Percentiles rank a stretch among this genome's conserved stretches.
phyloP scores from a whole-genome alignment of 805 yeast genomes.

The Candida stauntonica region DNA sequence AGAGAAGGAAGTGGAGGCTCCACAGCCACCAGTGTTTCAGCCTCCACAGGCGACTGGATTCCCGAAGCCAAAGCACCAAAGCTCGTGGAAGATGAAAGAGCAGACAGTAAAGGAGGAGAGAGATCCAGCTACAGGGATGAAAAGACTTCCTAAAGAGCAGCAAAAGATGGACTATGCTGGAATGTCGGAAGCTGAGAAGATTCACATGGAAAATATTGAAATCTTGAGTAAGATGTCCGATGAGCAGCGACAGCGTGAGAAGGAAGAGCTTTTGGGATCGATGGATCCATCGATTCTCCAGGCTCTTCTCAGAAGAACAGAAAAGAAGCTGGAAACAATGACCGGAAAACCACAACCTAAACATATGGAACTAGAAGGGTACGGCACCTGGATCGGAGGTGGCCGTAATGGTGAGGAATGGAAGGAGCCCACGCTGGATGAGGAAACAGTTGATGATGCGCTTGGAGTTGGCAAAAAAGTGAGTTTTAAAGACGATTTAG shows the following conservation, averaged over 20 bases:
- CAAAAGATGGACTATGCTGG: slow-evolving; percentile 45
- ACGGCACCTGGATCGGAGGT: slow-evolving; percentile 30
- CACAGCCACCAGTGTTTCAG: slow-evolving; percentile 88
- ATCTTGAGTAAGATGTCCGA: slow-evolving; percentile 56
- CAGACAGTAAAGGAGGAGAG: slow-evolving; percentile 84
- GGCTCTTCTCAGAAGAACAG: slow-evolving; percentile 52
- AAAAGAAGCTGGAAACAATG: slow-evolving; percentile 39
- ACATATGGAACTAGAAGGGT: slow-evolving; percentile 22
- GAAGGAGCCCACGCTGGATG: slow-evolving; percentile 21
- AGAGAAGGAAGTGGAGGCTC: slow-evolving; percentile 86
- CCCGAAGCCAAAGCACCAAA: slow-evolving; percentile 81
- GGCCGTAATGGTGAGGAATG: slow-evolving; percentile 22
- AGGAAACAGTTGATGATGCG: slow-evolving; percentile 18
- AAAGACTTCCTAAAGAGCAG: slow-evolving; percentile 84
- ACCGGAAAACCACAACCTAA: slow-evolving; percentile 8
- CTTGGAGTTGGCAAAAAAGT: slow-evolving; percentile 12
- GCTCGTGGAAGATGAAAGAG: slow-evolving; percentile 83
- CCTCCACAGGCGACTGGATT: slow-evolving; percentile 74
- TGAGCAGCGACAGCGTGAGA: slow-evolving; percentile 60
- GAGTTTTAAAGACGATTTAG: not conserved
- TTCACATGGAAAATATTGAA: slow-evolving; percentile 71
- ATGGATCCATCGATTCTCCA: slow-evolving; percentile 68
- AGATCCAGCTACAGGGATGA: slow-evolving; percentile 69
- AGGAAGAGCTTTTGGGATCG: slow-evolving; percentile 58
- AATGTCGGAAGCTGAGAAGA: slow-evolving; percentile 62